Conservation (phyloP, 768 basidiomycete genomes). For the Psilocybe azurescens region DNA sequence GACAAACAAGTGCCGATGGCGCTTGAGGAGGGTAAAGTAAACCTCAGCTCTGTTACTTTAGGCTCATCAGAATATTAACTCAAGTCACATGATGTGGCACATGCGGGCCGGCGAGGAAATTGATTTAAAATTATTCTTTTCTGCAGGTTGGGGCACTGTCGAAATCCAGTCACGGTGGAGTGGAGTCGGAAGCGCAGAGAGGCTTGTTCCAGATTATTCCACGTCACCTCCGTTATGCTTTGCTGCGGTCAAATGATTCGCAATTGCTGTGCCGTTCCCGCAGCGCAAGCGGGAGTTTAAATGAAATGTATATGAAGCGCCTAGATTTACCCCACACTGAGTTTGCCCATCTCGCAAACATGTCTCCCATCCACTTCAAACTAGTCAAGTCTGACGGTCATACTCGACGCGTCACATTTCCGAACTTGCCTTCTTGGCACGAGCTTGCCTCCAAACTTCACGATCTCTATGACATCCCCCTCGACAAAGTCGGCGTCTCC, state of each 20-base stretch:
- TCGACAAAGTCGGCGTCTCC: constrained; percentile 64
- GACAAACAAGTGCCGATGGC: no score
- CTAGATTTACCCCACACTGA: neutral
- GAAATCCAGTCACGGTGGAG: no score
- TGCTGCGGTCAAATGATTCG: constrained; percentile 2
- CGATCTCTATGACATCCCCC: constrained; percentile 54
- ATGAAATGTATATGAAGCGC: constrained; percentile 12
- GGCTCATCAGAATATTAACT: no score
- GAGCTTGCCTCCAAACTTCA: constrained; percentile 62
- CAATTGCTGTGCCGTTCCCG: neutral
- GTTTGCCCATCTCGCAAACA: constrained; percentile 22
- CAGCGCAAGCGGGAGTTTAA: constrained; percentile 19
- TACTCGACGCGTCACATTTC: constrained; percentile 66
- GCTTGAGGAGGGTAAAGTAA: no score
- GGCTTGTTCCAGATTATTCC: constrained; percentile 5
- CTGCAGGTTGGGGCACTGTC: no score
- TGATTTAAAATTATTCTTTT: no score
- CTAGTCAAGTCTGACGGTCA: constrained; percentile 58
- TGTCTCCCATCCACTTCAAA: constrained; percentile 68
- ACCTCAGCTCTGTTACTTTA: no score
- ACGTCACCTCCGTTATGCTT: neutral
- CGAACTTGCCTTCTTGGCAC: constrained; percentile 57
- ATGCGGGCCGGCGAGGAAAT: neutral
- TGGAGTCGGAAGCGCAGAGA: no score
- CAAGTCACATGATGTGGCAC: no score